Evolutionary conservation across 1,284 basidiomycete species (phyloP).

Genomic region (Malassezia vespertilionis): DNA sequence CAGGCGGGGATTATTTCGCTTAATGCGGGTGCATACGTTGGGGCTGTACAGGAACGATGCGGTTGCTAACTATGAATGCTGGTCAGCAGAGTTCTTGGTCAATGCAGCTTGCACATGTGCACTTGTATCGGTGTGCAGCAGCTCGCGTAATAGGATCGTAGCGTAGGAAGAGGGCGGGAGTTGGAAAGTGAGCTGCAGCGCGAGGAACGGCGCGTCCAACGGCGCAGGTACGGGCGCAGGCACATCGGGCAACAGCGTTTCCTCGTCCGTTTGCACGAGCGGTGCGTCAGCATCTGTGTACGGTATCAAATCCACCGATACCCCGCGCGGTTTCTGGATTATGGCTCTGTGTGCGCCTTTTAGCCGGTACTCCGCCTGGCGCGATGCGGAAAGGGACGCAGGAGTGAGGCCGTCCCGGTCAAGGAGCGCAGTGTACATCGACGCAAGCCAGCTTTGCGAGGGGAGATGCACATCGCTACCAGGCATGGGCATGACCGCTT

Average conservation of each 20-base stretch:
- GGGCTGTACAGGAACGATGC: constrained; percentile 28
- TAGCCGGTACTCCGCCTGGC: constrained; percentile 67
- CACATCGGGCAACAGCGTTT: constrained; percentile 57
- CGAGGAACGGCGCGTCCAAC: constrained; percentile 18
- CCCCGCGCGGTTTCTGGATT: constrained; percentile 66
- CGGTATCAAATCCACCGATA: constrained; percentile 67
- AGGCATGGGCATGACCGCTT: constrained; percentile 88
- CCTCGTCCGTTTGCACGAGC: constrained; percentile 87
- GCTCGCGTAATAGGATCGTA: constrained; percentile 42
- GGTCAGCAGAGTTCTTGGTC: constrained; percentile 3
- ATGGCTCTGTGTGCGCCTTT: constrained; percentile 87
- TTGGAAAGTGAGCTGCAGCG: constrained; percentile 33
- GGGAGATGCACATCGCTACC: constrained; percentile 85
- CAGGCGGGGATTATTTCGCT: constrained; percentile 31
- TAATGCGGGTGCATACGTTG: constrained; percentile 21
- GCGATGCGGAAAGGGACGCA: constrained; percentile 59
- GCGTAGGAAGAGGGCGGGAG: constrained; percentile 40
- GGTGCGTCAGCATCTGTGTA: constrained; percentile 89
- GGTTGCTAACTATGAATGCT: constrained; percentile 20
- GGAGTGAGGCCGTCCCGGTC: constrained; percentile 74
- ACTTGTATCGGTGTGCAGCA: constrained; percentile 39
- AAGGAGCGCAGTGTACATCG: constrained; percentile 70
- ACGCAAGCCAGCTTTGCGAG: constrained; percentile 61
- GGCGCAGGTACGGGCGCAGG: not conserved
- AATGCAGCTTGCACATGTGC: constrained; percentile 12